Evolutionary conservation across 164 flowering plant genomes (phyloP).

Genomic region (Chimonanthus praecox): DNA sequence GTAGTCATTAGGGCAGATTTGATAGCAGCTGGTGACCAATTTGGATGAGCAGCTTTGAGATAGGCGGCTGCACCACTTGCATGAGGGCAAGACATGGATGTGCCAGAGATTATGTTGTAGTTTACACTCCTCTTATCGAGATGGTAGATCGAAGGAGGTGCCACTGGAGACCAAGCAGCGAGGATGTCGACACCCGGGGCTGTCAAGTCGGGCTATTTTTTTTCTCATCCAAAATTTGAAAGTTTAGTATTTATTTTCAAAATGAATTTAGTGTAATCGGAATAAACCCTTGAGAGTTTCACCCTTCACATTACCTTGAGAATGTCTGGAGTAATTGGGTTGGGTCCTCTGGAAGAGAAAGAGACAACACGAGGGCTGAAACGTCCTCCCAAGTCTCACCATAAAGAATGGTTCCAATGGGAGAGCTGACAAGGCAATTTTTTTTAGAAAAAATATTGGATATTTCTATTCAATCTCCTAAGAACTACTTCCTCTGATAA

Average conservation of each 20-base stretch:
- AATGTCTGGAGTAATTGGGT: conserved; percentile 1
- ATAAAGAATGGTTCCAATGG: neutral
- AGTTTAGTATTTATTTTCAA: neutral
- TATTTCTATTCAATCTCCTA: neutral
- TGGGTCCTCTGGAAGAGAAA: conserved; percentile 7
- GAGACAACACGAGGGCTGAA: neutral
- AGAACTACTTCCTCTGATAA: neutral
- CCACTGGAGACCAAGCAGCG: conserved; percentile 30
- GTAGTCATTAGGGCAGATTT: conserved; percentile 53
- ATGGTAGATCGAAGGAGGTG: conserved; percentile 14
- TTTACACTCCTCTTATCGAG: conserved; percentile 22
- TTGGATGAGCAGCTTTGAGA: conserved; percentile 33
- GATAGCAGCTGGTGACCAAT: conserved; percentile 49
- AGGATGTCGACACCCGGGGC: conserved; percentile 41
- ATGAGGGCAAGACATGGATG: conserved; percentile 53
- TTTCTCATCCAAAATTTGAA: neutral
- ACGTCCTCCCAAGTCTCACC: conserved; percentile 5
- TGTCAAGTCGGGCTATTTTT: conserved; percentile 31
- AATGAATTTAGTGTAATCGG: too few relatives aligned
- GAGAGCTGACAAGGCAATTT: neutral
- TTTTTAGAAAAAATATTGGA: neutral
- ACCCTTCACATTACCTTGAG: conserved; percentile 3
- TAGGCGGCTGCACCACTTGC: conserved; percentile 39
- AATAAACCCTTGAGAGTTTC: neutral
- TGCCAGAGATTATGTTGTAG: conserved; percentile 34